A percentile compares a stretch with the other conserved stretches of the same genome.
Evolutionary conservation across 2,329 filamentous ascomycete genomes (phyloP).

Genomic region (Nothomitra cinnamomea): DNA sequence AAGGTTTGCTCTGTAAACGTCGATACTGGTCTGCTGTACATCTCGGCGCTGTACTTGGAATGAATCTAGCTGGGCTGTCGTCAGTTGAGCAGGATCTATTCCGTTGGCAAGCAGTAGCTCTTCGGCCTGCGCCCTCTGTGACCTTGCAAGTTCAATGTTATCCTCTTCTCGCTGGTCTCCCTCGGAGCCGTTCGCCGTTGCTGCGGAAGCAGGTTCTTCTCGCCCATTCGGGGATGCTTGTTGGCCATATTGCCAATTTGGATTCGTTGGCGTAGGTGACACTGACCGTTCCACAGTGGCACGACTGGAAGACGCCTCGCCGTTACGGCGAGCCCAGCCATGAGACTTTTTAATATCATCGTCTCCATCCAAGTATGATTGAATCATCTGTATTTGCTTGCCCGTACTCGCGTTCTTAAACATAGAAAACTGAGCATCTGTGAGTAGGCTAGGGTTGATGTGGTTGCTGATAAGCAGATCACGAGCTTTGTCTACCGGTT

Average conservation of each 20-base stretch:
- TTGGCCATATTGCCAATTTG: too few relatives aligned
- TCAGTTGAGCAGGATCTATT: constrained; percentile 59
- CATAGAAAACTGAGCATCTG: background rate
- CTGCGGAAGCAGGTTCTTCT: too few relatives aligned
- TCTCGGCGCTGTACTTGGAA: constrained; percentile 31
- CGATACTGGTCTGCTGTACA: constrained; percentile 66
- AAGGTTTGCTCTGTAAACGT: constrained; percentile 72
- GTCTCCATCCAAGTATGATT: background rate
- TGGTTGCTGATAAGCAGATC: background rate
- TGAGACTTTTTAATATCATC: background rate
- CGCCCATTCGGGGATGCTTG: too few relatives aligned
- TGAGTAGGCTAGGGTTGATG: background rate
- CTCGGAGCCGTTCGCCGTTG: too few relatives aligned
- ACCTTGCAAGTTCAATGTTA: too few relatives aligned
- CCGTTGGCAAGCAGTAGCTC: constrained; percentile 45
- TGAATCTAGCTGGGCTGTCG: constrained; percentile 55
- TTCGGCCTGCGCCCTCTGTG: constrained; percentile 10
- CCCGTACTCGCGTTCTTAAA: background rate
- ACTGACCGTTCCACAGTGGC: background rate
- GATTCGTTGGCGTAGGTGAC: too few relatives aligned
- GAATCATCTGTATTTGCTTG: background rate
- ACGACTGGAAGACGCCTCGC: background rate
- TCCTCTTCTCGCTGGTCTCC: too few relatives aligned
- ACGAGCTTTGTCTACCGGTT: background rate
- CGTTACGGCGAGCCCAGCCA: background rate